Percentiles rank a stretch among this genome's conserved stretches.
These are phyloP conservation scores for Sphaerostilbella broomeana DNA, from an alignment of 2,329 filamentous ascomycete genomes.

Conservation along the genomic window DNA sequence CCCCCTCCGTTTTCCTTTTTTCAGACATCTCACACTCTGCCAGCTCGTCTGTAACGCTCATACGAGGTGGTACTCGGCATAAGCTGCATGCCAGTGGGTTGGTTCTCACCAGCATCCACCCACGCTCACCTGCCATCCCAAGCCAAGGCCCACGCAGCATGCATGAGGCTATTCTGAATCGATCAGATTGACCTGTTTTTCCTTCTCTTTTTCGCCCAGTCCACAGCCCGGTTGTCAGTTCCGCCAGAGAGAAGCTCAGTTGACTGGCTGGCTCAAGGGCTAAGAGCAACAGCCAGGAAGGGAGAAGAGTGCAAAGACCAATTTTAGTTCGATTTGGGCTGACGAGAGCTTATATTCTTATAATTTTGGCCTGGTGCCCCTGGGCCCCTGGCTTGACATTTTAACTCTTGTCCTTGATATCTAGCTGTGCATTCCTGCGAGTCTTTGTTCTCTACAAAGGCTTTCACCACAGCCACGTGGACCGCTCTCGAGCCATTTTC, in stretches of 20 bases:
- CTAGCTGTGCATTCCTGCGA: too few species aligned
- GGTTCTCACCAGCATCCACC: constrained; percentile 3
- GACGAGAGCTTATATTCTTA: too few species aligned
- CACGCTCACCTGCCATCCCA: constrained; percentile 9
- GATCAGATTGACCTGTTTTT: neutral
- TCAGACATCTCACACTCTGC: constrained; percentile 3
- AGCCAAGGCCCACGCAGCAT: constrained; percentile 6
- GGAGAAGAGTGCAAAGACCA: too few species aligned
- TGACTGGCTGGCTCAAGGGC: constrained; percentile 6
- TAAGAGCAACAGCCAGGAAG: too few species aligned
- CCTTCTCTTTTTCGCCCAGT: neutral
- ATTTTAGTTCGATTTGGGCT: too few species aligned
- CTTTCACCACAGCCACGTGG: constrained; percentile 11
- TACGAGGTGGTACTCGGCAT: constrained; percentile 10
- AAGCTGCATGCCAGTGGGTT: constrained; percentile 7
- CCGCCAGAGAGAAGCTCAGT: constrained; percentile 1
- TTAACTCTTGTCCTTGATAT: too few species aligned
- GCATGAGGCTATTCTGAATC: constrained; percentile 3
- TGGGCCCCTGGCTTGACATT: neutral
- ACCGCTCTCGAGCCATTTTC: constrained; percentile 10
- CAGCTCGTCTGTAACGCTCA: neutral
- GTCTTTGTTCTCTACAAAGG: neutral
- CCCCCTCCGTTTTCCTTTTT: neutral
- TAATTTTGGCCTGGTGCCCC: neutral
- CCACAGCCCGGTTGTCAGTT: constrained; percentile 2